phyloP scores from a whole-genome alignment of 176 grass and related monocot species.

The Oropetium thomaeum region DNA sequence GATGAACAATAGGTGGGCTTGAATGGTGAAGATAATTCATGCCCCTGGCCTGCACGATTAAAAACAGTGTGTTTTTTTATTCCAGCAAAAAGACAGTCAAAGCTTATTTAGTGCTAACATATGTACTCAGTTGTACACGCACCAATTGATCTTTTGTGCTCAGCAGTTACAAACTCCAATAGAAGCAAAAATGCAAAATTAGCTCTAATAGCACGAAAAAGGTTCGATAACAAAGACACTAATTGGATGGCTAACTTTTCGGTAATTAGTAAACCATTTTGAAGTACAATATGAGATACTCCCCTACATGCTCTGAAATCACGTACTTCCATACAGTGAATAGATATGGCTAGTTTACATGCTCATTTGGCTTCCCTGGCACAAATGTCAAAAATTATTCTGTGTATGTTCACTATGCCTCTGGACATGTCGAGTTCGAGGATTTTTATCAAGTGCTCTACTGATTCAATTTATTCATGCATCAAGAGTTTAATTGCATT shows the following conservation, averaged over 20 bases:
- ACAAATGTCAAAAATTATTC: background rate
- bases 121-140: background rate
- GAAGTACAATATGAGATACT: constrained; percentile 4
- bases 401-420: background rate
- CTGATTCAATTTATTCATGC: background rate
- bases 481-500: background rate
- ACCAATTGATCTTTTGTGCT: background rate
- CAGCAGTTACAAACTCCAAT: background rate
- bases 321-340: constrained; percentile 5
- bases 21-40: constrained; percentile 98
- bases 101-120: background rate
- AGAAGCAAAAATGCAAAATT: background rate
- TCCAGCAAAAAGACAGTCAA: constrained; percentile 1
- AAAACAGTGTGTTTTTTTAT: background rate
- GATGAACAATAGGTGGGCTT: constrained; percentile 74
- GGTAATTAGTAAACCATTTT: background rate
- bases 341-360: background rate
- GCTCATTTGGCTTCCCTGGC: background rate
- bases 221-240: constrained; percentile 9
- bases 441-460: background rate
- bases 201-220: background rate
- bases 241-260: background rate
- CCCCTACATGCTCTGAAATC: background rate
- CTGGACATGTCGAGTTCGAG: background rate
- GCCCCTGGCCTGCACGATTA: constrained; percentile 62